A percentile compares a stretch with the other conserved stretches of the same genome.
Evolutionary conservation across 1,139 yeast genomes (phyloP).

Genomic region (Entelexis paramagnoliae): DNA sequence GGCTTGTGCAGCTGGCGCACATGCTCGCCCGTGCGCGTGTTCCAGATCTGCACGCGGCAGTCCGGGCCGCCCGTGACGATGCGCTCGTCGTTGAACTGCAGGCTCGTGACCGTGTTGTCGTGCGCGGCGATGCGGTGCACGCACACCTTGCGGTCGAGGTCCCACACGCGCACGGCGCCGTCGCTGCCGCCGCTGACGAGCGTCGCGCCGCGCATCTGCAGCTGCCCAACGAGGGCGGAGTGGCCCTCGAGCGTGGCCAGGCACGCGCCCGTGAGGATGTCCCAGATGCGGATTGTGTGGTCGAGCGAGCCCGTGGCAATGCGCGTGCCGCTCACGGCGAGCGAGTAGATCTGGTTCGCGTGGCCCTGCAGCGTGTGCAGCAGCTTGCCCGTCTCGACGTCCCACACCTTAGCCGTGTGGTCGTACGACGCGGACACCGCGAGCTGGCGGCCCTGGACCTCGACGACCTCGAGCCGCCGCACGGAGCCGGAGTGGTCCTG

Average conservation of each 20-base stretch:
- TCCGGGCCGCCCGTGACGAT: slow-evolving; percentile 84
- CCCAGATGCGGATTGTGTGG: slow-evolving; percentile 89
- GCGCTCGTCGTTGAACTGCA: slow-evolving; percentile 75
- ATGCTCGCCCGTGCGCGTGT: slow-evolving; percentile 57
- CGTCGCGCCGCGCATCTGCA: slow-evolving; percentile 77
- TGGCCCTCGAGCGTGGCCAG: slow-evolving; percentile 64
- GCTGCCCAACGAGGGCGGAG: slow-evolving; percentile 59
- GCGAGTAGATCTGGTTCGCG: slow-evolving; percentile 70
- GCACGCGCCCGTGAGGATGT: slow-evolving; percentile 69
- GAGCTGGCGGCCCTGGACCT: slow-evolving; percentile 25
- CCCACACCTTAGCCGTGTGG: slow-evolving; percentile 82
- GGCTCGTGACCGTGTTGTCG: slow-evolving; percentile 70
- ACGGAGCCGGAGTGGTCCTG: slow-evolving; percentile 67
- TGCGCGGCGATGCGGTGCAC: slow-evolving; percentile 82
- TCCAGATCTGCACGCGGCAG: slow-evolving; percentile 91
- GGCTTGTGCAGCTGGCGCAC: slow-evolving; percentile 31
- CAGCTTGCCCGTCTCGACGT: slow-evolving; percentile 63
- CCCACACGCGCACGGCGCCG: slow-evolving; percentile 86
- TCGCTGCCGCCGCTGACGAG: slow-evolving; percentile 94
- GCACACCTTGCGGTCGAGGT: slow-evolving; percentile 75
- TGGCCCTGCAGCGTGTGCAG: slow-evolving; percentile 77
- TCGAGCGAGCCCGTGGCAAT: slow-evolving; percentile 81
- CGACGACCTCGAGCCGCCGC: slow-evolving; percentile 59
- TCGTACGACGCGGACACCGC: slow-evolving; percentile 73
- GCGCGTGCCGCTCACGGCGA: slow-evolving; percentile 71